Percentiles rank a stretch among this genome's conserved stretches.
phyloP scores from a whole-genome alignment of 768 basidiomycete species.

The Sarcodon sp. region DNA sequence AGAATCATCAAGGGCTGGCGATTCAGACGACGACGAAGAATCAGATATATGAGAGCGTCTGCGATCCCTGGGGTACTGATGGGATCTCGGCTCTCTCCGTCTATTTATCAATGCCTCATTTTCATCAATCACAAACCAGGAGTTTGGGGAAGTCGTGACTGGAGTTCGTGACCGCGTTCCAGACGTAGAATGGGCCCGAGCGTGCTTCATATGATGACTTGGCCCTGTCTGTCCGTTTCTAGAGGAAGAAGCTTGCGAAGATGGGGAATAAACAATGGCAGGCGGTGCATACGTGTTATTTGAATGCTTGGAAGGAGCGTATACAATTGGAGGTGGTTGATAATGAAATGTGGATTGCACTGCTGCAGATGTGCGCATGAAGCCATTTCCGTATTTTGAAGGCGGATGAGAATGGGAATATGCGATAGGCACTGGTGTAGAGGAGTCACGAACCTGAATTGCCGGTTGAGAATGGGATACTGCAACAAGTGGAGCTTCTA shows the following conservation, averaged over 20 bases:
- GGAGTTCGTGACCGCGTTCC: background rate
- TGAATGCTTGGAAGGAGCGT: conserved; percentile 37
- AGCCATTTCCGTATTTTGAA: conserved; percentile 15
- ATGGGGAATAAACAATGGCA: conserved; percentile 38
- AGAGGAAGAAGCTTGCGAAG: conserved; percentile 5
- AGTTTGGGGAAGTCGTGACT: background rate
- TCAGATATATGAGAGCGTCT: background rate
- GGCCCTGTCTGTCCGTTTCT: background rate
- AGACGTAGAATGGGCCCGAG: too few relatives aligned
- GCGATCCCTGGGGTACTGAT: background rate
- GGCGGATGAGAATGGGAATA: conserved; percentile 28
- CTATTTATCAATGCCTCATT: background rate
- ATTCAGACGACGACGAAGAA: background rate
- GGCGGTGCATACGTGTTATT: conserved; percentile 46
- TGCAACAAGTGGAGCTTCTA: conserved; percentile 9
- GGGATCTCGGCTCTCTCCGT: background rate
- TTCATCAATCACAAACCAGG: background rate
- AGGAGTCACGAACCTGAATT: conserved; percentile 2
- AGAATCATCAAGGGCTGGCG: background rate
- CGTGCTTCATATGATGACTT: background rate
- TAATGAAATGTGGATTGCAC: conserved; percentile 17
- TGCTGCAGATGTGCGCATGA: conserved; percentile 22
- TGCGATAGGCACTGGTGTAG: conserved; percentile 11
- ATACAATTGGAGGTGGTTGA: conserved; percentile 45
- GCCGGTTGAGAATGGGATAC: background rate